Evolutionary conservation across 2,329 filamentous ascomycete species (phyloP), one percentile per base, ranked within the genome.

Genomic region (Chaetothyriales sp.): DNA sequence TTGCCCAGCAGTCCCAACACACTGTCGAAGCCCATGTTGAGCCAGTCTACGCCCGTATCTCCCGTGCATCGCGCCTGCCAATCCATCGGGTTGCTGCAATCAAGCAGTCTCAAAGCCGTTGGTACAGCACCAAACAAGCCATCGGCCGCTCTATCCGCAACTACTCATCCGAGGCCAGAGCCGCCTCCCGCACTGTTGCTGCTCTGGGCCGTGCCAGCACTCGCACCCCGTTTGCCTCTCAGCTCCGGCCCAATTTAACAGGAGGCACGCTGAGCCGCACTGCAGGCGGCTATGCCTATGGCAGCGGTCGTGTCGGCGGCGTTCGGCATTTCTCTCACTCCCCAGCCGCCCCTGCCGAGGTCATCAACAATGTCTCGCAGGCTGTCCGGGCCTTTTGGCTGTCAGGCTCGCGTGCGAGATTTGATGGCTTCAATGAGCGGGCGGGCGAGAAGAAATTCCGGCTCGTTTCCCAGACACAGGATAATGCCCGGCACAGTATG

Each of bases 311-410:
- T 46, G 66, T 79, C 52, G 80, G 84, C 58, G 85, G 83, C 44
- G 80, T 81, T 20, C 78, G 90, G 58, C 90, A 90, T 71, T 96
- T 96, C 70, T 93, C 87, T 1, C 89, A 95, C 68, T 79, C 81
- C 0, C 87, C 90, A 1, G 83, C 86, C 8, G 79, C 83, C 6
- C 88, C 87, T 42, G 87, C 89, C 1, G 86, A 96, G 65, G 87
- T 96, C 46, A 79, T 96, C 48, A 84, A 92, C 66, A 95, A 95
- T 67, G 90, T 95, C n/a, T 94, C 87, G 10, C 82, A 88, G 60
- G 92, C 88, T 4, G 82, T 96, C 62, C 81, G 92, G 49, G 89
- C 88, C 10, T 95, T 98, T 68, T 83, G 86, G 69, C 75, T 95
- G n/a, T 88, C 85, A 0, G 92, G 92, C 0, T 81, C 94, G 62